phyloP scores from a whole-genome alignment of 2,329 filamentous ascomycete species.

The Aspergillus alliaceus region DNA sequence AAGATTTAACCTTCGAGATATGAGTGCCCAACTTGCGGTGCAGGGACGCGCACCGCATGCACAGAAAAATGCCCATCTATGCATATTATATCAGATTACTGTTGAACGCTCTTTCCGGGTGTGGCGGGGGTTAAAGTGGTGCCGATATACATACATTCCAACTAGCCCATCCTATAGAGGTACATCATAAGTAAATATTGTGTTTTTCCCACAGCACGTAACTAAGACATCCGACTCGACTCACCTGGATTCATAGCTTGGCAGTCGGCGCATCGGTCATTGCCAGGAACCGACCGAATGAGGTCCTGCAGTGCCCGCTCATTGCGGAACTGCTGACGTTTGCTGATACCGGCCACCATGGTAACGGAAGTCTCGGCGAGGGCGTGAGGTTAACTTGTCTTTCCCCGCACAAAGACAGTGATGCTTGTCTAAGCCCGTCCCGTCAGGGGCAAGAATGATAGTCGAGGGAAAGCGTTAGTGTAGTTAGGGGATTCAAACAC shows the following conservation, averaged over 20 bases:
- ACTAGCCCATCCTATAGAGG: slow-evolving; percentile 77
- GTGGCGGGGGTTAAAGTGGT: too few relatives aligned
- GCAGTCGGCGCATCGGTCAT: slow-evolving; percentile 93
- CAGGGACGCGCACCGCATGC: slow-evolving; percentile 93
- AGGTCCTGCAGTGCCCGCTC: slow-evolving; percentile 89
- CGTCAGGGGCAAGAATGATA: slow-evolving; percentile 10
- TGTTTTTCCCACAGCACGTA: background rate
- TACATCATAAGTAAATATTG: slow-evolving; percentile 5
- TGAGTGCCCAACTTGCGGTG: slow-evolving; percentile 97
- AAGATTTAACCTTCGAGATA: slow-evolving; percentile 96
- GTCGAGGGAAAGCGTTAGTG: slow-evolving; percentile 13
- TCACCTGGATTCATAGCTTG: slow-evolving; percentile 85
- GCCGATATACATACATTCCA: slow-evolving; percentile 72
- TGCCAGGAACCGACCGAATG: slow-evolving; percentile 79
- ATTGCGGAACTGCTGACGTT: slow-evolving; percentile 97
- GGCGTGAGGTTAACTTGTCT: background rate
- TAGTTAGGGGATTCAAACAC: slow-evolving; percentile 10
- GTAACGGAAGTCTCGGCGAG: slow-evolving; percentile 11
- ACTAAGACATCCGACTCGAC: slow-evolving; percentile 26
- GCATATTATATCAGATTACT: background rate
- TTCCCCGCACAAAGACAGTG: background rate
- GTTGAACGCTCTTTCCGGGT: too few relatives aligned
- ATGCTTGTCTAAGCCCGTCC: background rate
- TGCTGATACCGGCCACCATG: slow-evolving; percentile 79
- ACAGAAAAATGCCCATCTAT: slow-evolving; percentile 90